phyloP scores from a whole-genome alignment of 305 asterid species.

The Fraxinus baroniana region DNA sequence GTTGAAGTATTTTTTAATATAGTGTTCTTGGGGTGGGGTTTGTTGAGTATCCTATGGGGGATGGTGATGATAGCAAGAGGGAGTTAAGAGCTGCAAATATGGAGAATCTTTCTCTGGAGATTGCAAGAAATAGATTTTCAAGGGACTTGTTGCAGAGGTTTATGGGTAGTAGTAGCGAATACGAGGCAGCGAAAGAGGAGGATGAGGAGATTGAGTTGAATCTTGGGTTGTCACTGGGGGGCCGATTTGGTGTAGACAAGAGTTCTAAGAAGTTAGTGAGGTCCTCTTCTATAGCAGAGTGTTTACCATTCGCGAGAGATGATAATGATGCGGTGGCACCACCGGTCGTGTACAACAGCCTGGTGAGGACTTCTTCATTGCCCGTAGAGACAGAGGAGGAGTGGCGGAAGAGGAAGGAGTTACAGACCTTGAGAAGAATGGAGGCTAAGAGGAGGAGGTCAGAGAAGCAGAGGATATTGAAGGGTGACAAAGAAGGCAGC shows the following conservation, averaged over 20 bases:
- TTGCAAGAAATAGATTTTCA: constrained; percentile 46
- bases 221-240: constrained; percentile 92
- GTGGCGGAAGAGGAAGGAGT: constrained; percentile 91
- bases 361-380: constrained; percentile 71
- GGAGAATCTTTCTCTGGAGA: constrained; percentile 62
- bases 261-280: constrained; percentile 49
- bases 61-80: constrained; percentile 42
- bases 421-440: constrained; percentile 84
- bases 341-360: constrained; percentile 31
- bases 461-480: constrained; percentile 68
- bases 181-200: constrained; percentile 23
- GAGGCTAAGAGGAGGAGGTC: constrained; percentile 92
- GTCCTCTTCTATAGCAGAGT: constrained; percentile 78
- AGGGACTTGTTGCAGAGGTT: constrained; percentile 73
- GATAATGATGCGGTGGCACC: constrained; percentile 46
- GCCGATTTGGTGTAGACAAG: constrained; percentile 88
- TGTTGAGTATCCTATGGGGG: constrained; percentile 43
- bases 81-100: constrained; percentile 43
- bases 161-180: constrained; percentile 43
- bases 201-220: constrained; percentile 66
- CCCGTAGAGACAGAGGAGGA: constrained; percentile 92
- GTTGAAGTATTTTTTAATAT: constrained; percentile 9
- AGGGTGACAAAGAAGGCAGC: constrained; percentile 40
- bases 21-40: constrained; percentile 8
- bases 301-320: constrained; percentile 62